Conservation (phyloP, 352 stramenopile species). For the Phytopythium oedochilum region DNA sequence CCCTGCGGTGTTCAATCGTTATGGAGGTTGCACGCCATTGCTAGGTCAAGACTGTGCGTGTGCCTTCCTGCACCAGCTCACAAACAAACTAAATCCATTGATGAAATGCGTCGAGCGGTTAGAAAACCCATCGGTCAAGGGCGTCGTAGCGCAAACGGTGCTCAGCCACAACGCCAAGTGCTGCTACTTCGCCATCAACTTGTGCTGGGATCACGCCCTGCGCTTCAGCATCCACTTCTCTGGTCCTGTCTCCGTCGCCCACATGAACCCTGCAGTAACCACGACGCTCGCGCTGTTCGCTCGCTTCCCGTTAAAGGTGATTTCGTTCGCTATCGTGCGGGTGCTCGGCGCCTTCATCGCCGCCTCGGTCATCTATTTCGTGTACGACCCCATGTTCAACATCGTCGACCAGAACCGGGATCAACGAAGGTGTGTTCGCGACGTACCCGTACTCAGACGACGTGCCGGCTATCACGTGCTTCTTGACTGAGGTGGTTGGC, state of each 20-base stretch:
- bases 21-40: too few relatives aligned
- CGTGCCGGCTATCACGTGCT: constrained; percentile 39
- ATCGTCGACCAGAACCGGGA: constrained; percentile 31
- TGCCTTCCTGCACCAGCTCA: too few relatives aligned
- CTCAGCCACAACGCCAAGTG: constrained; percentile 39
- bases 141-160: constrained; percentile 52
- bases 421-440: constrained; percentile 34
- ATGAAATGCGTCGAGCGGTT: too few relatives aligned
- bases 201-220: constrained; percentile 56
- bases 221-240: constrained; percentile 55
- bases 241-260: constrained; percentile 39
- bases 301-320: constrained; percentile 45
- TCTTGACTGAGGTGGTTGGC: constrained; percentile 57
- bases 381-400: constrained; percentile 50
- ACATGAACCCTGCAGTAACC: constrained; percentile 58
- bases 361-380: constrained; percentile 34
- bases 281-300: constrained; percentile 42
- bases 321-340: constrained; percentile 34
- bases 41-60: too few relatives aligned
- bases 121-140: too few relatives aligned
- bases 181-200: constrained; percentile 50
- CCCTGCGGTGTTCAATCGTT: too few relatives aligned
- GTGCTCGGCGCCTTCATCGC: constrained; percentile 40
- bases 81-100: too few relatives aligned
- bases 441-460: constrained; percentile 41